These are phyloP conservation scores for Leccinum griseonigrum DNA, from an alignment of 1,284 basidiomycete species.

Conservation along the genomic window DNA sequence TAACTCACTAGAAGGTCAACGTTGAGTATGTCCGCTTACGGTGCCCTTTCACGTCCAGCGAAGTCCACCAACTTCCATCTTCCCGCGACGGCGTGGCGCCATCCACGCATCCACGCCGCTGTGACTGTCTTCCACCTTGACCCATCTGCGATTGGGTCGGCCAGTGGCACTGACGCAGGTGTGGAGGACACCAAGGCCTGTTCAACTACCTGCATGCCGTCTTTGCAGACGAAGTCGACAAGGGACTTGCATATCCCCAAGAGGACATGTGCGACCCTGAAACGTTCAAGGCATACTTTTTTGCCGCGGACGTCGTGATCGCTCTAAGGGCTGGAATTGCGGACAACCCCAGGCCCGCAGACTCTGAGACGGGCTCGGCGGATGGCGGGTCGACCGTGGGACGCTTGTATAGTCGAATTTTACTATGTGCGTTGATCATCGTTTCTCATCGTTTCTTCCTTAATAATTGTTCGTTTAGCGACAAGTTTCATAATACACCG, in stretches of 20 bases:
- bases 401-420: conserved; percentile 71
- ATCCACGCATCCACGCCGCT: conserved; percentile 20
- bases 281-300: conserved; percentile 71
- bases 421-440: conserved; percentile 65
- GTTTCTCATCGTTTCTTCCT: background rate
- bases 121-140: conserved; percentile 65
- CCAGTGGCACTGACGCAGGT: background rate
- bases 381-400: conserved; percentile 52
- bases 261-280: conserved; percentile 55
- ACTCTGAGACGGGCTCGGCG: background rate
- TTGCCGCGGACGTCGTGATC: conserved; percentile 73
- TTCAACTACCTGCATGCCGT: conserved; percentile 58
- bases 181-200: conserved; percentile 40
- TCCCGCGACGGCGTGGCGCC: conserved; percentile 34
- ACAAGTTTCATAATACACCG: background rate
- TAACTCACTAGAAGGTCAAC: background rate
- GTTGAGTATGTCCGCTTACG: conserved; percentile 44
- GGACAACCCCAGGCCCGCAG: background rate
- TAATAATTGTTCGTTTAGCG: background rate
- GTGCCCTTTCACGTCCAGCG: conserved; percentile 35
- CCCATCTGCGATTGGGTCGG: conserved; percentile 39
- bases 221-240: conserved; percentile 74
- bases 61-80: conserved; percentile 34
- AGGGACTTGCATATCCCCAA: conserved; percentile 84
- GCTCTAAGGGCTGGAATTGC: conserved; percentile 43